Conservation (phyloP, 2,329 filamentous ascomycete species). For the Fusarium torulosum region DNA sequence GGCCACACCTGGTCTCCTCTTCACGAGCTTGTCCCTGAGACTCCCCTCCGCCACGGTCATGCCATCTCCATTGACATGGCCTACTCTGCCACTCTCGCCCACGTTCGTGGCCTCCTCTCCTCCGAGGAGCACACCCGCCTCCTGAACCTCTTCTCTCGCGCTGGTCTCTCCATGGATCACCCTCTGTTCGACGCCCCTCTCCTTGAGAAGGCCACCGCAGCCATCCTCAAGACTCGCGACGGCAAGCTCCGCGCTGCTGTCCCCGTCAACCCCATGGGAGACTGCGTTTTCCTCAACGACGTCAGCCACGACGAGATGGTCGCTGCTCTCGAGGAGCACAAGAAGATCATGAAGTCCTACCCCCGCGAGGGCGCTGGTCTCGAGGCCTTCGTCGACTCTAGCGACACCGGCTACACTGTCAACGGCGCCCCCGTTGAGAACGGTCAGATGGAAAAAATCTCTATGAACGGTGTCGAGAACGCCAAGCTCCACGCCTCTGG, state of each 20-base stretch:
- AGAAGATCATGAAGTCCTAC: conserved; percentile 71
- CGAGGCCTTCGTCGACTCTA: conserved; percentile 77
- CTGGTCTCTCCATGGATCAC: conserved; percentile 79
- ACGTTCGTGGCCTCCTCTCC: conserved; percentile 70
- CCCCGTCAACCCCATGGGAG: conserved; percentile 72
- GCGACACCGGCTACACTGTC: conserved; percentile 71
- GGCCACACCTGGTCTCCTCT: conserved; percentile 82
- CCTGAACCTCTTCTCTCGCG: conserved; percentile 76
- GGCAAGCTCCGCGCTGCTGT: conserved; percentile 76
- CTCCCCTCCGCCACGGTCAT: conserved; percentile 77
- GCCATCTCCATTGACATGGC: conserved; percentile 83
- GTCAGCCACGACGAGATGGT: conserved; percentile 72
- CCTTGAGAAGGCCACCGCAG: conserved; percentile 73
- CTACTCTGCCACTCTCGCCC: conserved; percentile 77
- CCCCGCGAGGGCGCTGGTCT: conserved; percentile 74
- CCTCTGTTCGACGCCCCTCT: conserved; percentile 74
- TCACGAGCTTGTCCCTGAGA: conserved; percentile 76
- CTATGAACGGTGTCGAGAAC: conserved; percentile 28
- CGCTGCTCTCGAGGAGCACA: conserved; percentile 71
- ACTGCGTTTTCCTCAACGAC: conserved; percentile 77
- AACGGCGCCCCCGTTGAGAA: conserved; percentile 48
- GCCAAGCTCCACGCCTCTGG: conserved; percentile 35
- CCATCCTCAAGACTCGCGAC: conserved; percentile 78
- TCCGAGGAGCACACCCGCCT: conserved; percentile 71
- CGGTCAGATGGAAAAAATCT: conserved; percentile 3